Base-by-base conservation (phyloP, 225 moss, liverwort and hornwort species). In the Antitrichia curtipendula region DNA sequence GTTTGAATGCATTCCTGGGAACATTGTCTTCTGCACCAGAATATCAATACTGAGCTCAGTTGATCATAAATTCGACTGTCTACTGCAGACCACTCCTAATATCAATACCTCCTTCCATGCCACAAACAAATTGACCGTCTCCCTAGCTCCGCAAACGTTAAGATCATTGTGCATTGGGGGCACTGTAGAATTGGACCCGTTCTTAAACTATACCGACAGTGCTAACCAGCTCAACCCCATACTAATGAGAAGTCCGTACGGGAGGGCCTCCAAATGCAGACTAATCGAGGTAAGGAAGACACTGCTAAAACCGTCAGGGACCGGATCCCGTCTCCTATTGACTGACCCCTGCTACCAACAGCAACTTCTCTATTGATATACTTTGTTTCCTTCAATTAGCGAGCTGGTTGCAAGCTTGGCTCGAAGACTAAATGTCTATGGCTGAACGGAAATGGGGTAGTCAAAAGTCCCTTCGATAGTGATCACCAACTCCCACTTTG, bases 1-100 rank as follows among this genome's bases (percentile, higher is more conserved):
- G 92, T 88, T 95, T 95, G 87, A 94, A 95, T 75, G 95, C 93
- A 89, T 93, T 93, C 83, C 95, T 89, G 8, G 95, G 94, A 52
- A 89, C 86, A 65, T 88, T 92, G 49, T 95, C 95, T 89, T 93
- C 95, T 93, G 90, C 88, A 90, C 84, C 84, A 73, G 83, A 79
- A 83, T 36, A 53, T 24, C 83, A 64, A 76, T 62, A 82, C 77
- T 61, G 45, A 75, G 25, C 64, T 90, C 87, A 87, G 87, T 56
- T 72, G 83, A 27, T 53, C 49, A 52, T 38, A 29, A 75, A 70
- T 29, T 82, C 82, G 54, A 47, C 86, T 36, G 28, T n/a, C 57
- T 47, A 70, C 28, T 78, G 62, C 57, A 78, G 66, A 66, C 54
- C 78, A 66, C 57, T 86, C 79, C 56, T 75, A 74, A 75, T 47